Conservation (phyloP, 2,329 filamentous ascomycete genomes). For the Trichophyton rubrum region DNA sequence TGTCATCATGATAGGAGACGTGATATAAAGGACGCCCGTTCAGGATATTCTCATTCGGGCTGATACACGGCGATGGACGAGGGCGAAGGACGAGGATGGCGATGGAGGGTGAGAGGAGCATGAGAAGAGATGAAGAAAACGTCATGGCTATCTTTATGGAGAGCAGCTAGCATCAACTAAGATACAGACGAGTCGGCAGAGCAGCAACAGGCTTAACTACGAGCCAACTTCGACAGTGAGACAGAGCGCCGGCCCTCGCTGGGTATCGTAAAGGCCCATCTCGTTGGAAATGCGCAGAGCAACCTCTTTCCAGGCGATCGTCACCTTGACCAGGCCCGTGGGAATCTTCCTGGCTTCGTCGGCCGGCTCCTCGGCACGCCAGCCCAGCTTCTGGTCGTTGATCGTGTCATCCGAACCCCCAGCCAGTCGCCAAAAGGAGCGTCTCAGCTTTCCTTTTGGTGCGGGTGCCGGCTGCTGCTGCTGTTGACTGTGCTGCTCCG, state of each 20-base stretch:
- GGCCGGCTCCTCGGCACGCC: conserved; percentile 17
- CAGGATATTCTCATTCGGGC: no score
- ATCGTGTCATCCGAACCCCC: conserved; percentile 13
- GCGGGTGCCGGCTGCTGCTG: background rate
- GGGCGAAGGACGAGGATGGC: background rate
- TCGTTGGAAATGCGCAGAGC: conserved; percentile 32
- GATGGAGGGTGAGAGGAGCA: background rate
- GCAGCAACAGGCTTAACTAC: conserved; percentile 1
- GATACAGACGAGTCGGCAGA: background rate
- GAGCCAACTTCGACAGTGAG: conserved; percentile 22
- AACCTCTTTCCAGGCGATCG: conserved; percentile 28
- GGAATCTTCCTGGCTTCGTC: conserved; percentile 10
- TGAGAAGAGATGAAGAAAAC: background rate
- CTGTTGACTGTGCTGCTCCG: background rate
- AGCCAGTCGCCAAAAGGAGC: conserved; percentile 14
- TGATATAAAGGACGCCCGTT: no score
- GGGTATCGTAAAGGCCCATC: conserved; percentile 35
- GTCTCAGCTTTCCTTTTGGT: conserved; percentile 8
- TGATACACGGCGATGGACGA: background rate
- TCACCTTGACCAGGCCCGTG: conserved; percentile 19
- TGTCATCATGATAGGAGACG: no score
- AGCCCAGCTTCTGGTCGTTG: conserved; percentile 21
- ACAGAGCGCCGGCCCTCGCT: conserved; percentile 24
- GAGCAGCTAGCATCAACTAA: background rate
- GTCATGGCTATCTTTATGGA: background rate